Evolutionary conservation across 2,329 filamentous ascomycete species (phyloP).

Genomic region (Bipolaris bicolor): DNA sequence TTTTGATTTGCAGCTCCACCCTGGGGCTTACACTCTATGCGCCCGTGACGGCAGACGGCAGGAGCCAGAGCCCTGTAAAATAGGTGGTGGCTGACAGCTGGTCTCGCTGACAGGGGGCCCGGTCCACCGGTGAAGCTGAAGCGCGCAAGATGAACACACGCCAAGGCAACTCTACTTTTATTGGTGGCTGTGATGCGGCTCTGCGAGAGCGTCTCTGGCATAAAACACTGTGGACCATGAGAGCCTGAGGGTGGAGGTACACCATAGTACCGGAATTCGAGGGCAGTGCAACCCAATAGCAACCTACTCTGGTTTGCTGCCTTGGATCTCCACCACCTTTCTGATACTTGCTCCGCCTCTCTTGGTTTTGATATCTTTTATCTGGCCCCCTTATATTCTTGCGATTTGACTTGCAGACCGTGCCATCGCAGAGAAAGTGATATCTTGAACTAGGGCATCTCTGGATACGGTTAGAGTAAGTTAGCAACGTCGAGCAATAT

Average conservation of each 20-base stretch:
- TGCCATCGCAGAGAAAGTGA: slow-evolving; percentile 5
- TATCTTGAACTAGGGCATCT: background rate
- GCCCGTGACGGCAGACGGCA: slow-evolving; percentile 25
- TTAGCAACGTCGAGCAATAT: background rate
- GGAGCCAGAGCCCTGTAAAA: slow-evolving; percentile 32
- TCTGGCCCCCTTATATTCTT: slow-evolving; percentile 13
- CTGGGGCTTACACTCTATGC: slow-evolving; percentile 29
- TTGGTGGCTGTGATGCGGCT: slow-evolving; percentile 41
- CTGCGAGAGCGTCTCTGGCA: slow-evolving; percentile 36
- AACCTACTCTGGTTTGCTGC: slow-evolving; percentile 30
- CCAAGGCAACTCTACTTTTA: slow-evolving; percentile 17
- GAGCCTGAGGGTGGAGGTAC: slow-evolving; percentile 27
- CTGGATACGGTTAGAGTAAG: slow-evolving; percentile 4
- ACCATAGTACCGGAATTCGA: slow-evolving; percentile 24
- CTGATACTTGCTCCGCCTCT: slow-evolving; percentile 36
- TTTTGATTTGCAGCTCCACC: slow-evolving; percentile 33
- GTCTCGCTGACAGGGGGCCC: slow-evolving; percentile 14
- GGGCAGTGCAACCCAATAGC: slow-evolving; percentile 39
- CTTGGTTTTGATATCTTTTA: slow-evolving; percentile 25
- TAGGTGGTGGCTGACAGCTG: slow-evolving; percentile 40
- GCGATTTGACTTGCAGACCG: slow-evolving; percentile 11
- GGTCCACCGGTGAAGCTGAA: slow-evolving; percentile 40
- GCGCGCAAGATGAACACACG: slow-evolving; percentile 7
- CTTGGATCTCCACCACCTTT: slow-evolving; percentile 20
- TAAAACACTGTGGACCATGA: slow-evolving; percentile 39